phyloP scores from a whole-genome alignment of 2,329 filamentous ascomycete genomes.

The Colletotrichum tofieldiae region DNA sequence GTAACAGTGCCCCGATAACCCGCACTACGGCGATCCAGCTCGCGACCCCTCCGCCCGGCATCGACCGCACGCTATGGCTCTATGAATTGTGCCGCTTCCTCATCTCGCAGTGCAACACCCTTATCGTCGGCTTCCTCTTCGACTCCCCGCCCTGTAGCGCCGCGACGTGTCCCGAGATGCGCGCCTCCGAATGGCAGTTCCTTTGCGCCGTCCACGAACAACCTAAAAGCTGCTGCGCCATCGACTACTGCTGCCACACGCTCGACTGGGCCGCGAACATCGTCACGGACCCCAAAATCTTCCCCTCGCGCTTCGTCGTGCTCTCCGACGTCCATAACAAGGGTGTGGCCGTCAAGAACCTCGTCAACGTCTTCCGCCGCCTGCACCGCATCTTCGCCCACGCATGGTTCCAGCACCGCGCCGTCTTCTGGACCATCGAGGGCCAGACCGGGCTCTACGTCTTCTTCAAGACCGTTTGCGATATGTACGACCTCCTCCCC shows the following conservation, averaged over 20 bases:
- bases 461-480: conserved; percentile 97
- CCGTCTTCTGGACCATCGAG: conserved; percentile 96
- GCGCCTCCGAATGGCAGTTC: conserved; percentile 98
- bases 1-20: conserved; percentile 79
- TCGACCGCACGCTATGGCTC: conserved; percentile 93
- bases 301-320: conserved; percentile 85
- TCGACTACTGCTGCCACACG: conserved; percentile 99
- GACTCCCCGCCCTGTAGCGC: conserved; percentile 92
- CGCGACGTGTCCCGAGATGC: conserved; percentile 96
- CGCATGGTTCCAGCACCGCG: conserved; percentile 97
- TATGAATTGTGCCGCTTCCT: conserved; percentile 98
- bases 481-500: conserved; percentile 89
- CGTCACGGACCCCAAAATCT: conserved; percentile 94
- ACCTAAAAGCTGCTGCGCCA: conserved; percentile 96
- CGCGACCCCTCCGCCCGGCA: conserved; percentile 83
- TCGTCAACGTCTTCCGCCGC: conserved; percentile 95
- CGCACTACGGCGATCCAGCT: conserved; percentile 83
- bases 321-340: conserved; percentile 71
- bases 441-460: conserved; percentile 92
- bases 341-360: conserved; percentile 80
- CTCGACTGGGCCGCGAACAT: conserved; percentile 98
- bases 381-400: conserved; percentile 98
- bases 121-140: conserved; percentile 93
- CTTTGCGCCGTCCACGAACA: conserved; percentile 97
- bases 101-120: conserved; percentile 92